Base-by-base conservation (phyloP, 2,329 filamentous ascomycete genomes). In the Blumeriella jaapii region DNA sequence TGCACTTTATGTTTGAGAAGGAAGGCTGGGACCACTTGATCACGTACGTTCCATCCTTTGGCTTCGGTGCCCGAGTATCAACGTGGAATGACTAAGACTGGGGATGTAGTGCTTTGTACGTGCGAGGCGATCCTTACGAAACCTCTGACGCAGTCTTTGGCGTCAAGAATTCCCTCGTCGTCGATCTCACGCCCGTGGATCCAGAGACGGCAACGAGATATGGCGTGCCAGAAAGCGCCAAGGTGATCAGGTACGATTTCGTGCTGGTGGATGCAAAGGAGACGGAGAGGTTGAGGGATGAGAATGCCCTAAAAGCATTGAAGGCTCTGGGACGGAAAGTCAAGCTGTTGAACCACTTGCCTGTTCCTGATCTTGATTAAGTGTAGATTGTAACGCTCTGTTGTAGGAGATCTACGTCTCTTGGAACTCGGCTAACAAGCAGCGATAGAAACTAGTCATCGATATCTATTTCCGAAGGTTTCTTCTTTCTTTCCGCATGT, bases 1-100 rank as follows among this genome's bases (percentile, higher is more conserved):
- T 89, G 66, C 83, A 91, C 58, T 91, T 91, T 51, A 91, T 93
- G 82, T 86, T 93, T 60, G 74, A 78, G 54, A 86, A 84, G 63
- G 58, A 67, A 20, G 81, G 82, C 0, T 86, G 72, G 61, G 84
- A 93, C 62, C 72, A 79, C 55, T 59, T 93, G 50, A 79, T 91
- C 53, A 93, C 84, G 82, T 87, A 64, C 45, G 77, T 75, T 7
- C 74, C n/a, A n/a, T n/a, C n/a, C n/a, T n/a, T n/a, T n/a, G n/a
- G n/a, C n/a, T 31, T 11, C 22, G 4, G 12, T 14, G 23, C 29
- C 11, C n/a, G 1, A n/a, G 29, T 12, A 12, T 24, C 1, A 5
- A 10, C 4, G 5, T 17, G 16, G 30, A 17, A 12, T 20, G 28
- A 23, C 28, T 34, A 6, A 17, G 19, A 12, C 11, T n/a, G 12